phyloP scores from a whole-genome alignment of 1,284 basidiomycete species.

The Cerioporus squamosus region DNA sequence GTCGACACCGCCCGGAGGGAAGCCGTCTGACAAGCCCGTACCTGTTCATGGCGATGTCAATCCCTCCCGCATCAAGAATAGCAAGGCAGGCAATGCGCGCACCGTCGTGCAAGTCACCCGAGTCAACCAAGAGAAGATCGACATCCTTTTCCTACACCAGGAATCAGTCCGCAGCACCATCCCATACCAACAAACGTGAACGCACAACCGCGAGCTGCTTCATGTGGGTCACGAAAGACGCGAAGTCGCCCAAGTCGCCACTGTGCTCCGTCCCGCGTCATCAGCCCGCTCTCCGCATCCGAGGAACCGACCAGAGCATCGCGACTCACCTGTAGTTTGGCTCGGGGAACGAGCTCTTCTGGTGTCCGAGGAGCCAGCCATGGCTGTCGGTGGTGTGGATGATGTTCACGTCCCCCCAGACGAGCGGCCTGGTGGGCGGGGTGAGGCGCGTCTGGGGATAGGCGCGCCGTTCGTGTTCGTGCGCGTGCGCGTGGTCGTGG shows the following conservation, averaged over 20 bases:
- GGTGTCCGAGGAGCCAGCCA: slow-evolving; percentile 81
- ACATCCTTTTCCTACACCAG: slow-evolving; percentile 59
- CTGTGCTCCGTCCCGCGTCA: slow-evolving; percentile 32
- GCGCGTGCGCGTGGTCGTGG: slow-evolving; percentile 33
- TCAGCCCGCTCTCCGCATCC: background rate
- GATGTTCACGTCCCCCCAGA: slow-evolving; percentile 80
- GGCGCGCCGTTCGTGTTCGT: slow-evolving; percentile 47
- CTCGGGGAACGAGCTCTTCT: slow-evolving; percentile 69
- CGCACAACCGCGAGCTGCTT: slow-evolving; percentile 64
- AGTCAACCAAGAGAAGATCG: slow-evolving; percentile 73
- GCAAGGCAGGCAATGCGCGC: slow-evolving; percentile 28
- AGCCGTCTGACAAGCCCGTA: slow-evolving; percentile 77
- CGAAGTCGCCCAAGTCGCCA: slow-evolving; percentile 81
- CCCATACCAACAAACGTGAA: background rate
- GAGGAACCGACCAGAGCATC: background rate
- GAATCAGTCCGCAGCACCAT: background rate
- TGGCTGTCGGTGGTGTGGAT: slow-evolving; percentile 85
- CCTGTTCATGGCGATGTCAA: slow-evolving; percentile 36
- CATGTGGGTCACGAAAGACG: slow-evolving; percentile 84
- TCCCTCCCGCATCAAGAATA: background rate
- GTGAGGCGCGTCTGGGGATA: slow-evolving; percentile 50
- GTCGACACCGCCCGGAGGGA: slow-evolving; percentile 69
- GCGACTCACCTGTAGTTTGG: slow-evolving; percentile 68
- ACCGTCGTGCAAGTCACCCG: slow-evolving; percentile 84
- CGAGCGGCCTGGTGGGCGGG: slow-evolving; percentile 62